Evolutionary conservation across 106 monocot species (phyloP).

Genomic region (Dactylorhiza incarnata): DNA sequence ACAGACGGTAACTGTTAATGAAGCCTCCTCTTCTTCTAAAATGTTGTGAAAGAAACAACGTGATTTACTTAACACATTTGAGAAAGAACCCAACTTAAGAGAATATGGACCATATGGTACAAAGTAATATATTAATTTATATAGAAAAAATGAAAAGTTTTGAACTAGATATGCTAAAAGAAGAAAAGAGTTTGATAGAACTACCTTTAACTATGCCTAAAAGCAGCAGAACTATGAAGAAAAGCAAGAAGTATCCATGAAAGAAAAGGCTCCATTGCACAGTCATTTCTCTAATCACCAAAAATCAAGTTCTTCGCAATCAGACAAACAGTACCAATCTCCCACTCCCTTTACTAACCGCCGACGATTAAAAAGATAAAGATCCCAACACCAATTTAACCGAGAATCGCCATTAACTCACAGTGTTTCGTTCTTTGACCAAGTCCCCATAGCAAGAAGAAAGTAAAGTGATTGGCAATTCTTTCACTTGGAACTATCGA

Average conservation of each 20-base stretch:
- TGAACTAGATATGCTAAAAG: not conserved
- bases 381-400: not conserved
- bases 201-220: constrained; percentile 5
- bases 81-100: not conserved
- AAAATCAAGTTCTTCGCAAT: not conserved
- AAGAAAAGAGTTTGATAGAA: not conserved
- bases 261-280: constrained; percentile 7
- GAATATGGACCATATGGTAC: not conserved
- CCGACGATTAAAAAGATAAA: too few relatives aligned
- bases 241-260: constrained; percentile 8
- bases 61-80: too few relatives aligned
- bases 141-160: not conserved
- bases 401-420: not conserved
- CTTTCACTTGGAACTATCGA: not conserved
- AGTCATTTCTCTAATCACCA: not conserved
- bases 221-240: constrained; percentile 6
- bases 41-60: too few relatives aligned
- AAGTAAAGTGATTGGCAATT: not conserved
- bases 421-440: not conserved
- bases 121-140: not conserved
- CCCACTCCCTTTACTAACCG: too few relatives aligned
- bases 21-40: too few relatives aligned
- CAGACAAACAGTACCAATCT: too few relatives aligned
- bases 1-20: too few relatives aligned
- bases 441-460: not conserved